phyloP scores from a whole-genome alignment of 495 filamentous ascomycete species.

The Podospora pseudoanserina region DNA sequence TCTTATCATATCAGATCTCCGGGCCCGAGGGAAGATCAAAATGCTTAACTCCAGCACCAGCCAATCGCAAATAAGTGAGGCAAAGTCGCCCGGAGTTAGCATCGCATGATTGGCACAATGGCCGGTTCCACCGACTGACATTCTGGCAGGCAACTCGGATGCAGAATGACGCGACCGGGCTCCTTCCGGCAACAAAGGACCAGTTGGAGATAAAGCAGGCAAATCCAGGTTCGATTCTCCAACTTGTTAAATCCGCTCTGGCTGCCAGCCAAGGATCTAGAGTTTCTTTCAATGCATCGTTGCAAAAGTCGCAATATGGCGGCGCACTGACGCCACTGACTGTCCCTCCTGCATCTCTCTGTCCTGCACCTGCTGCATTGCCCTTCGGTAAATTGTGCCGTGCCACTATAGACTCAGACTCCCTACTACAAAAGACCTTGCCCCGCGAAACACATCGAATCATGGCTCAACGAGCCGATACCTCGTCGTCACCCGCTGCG shows the following conservation, averaged over 20 bases:
- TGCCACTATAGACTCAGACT: background rate
- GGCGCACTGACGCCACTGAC: conserved; percentile 14
- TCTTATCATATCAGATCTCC: background rate
- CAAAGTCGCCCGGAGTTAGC: conserved; percentile 21
- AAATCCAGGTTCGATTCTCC: background rate
- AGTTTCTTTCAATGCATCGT: background rate
- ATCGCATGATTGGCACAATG: conserved; percentile 9
- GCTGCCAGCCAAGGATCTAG: background rate
- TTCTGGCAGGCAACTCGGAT: conserved; percentile 9
- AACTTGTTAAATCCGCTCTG: background rate
- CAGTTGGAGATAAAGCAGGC: conserved; percentile 5
- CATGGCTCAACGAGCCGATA: conserved; percentile 14
- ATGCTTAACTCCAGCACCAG: background rate
- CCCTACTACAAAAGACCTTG: background rate
- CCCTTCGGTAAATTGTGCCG: conserved; percentile 4
- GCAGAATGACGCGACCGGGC: conserved; percentile 7
- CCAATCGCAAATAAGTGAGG: background rate
- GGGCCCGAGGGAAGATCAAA: background rate
- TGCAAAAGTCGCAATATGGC: conserved; percentile 12
- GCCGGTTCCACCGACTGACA: background rate
- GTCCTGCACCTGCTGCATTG: background rate
- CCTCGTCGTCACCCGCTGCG: conserved; percentile 1
- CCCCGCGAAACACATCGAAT: conserved; percentile 1
- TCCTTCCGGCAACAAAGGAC: background rate
- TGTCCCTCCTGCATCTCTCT: background rate